Conservation (phyloP, 1,139 yeast species). For the Candida tropicalis region DNA sequence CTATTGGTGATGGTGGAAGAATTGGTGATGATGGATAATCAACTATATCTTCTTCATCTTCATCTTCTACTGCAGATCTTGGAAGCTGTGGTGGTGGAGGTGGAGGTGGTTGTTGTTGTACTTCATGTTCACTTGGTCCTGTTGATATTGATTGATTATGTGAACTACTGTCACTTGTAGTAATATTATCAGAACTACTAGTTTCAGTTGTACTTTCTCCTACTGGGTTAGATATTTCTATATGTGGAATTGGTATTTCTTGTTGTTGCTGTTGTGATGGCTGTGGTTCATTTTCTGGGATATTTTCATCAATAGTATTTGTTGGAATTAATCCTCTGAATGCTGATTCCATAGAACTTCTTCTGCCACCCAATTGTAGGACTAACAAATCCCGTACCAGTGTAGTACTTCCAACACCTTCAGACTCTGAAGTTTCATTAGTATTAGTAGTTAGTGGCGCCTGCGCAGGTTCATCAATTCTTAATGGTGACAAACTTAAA, state of each 20-base stretch:
- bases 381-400: slow-evolving; percentile 26
- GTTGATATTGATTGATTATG: not conserved
- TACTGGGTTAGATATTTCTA: slow-evolving; percentile 2
- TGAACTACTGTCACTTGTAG: not conserved
- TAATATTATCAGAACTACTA: slow-evolving; percentile 13
- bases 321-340: slow-evolving; percentile 1
- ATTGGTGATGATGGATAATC: slow-evolving; percentile 19
- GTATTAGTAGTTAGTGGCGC: not conserved
- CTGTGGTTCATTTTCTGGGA: not conserved
- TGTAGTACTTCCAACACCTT: slow-evolving; percentile 12
- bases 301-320: slow-evolving; percentile 1
- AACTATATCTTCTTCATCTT: slow-evolving; percentile 19
- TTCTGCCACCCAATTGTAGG: slow-evolving; percentile 18
- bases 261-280: not conserved
- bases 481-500: slow-evolving; percentile 17
- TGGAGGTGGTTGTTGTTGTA: slow-evolving; percentile 1
- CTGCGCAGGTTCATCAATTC: slow-evolving; percentile 16
- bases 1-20: slow-evolving; percentile 10
- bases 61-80: not conserved
- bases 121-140: not conserved
- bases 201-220: slow-evolving; percentile 15
- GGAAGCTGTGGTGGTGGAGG: no score
- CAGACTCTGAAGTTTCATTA: not conserved
- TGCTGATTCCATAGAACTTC: not conserved
- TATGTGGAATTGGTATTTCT: slow-evolving; percentile 5